phyloP scores from a whole-genome alignment of 495 filamentous ascomycete genomes.

The Viridothelium virens region DNA sequence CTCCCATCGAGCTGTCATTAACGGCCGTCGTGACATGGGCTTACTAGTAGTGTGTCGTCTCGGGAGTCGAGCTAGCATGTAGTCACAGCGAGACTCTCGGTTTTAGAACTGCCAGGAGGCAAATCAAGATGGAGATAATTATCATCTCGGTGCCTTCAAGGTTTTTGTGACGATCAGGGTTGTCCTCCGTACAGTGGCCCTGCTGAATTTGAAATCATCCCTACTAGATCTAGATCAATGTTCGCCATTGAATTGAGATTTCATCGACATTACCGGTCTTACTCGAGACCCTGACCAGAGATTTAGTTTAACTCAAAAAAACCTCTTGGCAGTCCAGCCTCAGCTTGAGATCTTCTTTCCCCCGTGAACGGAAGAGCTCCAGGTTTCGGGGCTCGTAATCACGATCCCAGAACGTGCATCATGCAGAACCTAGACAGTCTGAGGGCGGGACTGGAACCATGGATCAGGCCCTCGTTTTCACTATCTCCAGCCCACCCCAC shows the following conservation, averaged over 20 bases:
- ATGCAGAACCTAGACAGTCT: background rate
- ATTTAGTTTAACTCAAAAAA: background rate
- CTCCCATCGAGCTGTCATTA: constrained; percentile 3
- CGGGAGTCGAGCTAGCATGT: background rate
- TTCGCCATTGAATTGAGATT: background rate
- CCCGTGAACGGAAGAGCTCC: constrained; percentile 4
- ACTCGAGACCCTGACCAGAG: constrained; percentile 1
- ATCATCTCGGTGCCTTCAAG: too few relatives aligned
- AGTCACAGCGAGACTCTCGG: background rate
- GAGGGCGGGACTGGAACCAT: background rate
- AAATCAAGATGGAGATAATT: background rate
- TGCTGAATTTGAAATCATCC: constrained; percentile 2
- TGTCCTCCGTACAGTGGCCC: background rate
- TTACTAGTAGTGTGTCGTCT: background rate
- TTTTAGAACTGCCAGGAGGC: background rate
- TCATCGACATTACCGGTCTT: background rate
- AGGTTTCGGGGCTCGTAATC: background rate
- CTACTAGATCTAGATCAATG: background rate
- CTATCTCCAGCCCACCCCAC: background rate
- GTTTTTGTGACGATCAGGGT: too few relatives aligned
- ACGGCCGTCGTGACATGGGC: background rate
- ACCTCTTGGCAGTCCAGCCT: constrained; percentile 9
- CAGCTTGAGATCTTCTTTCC: background rate
- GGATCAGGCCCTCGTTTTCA: background rate
- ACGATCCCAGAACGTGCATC: constrained; percentile 3